Base-by-base conservation (phyloP, 345 rosid species). In the Pelargonium nanum region DNA sequence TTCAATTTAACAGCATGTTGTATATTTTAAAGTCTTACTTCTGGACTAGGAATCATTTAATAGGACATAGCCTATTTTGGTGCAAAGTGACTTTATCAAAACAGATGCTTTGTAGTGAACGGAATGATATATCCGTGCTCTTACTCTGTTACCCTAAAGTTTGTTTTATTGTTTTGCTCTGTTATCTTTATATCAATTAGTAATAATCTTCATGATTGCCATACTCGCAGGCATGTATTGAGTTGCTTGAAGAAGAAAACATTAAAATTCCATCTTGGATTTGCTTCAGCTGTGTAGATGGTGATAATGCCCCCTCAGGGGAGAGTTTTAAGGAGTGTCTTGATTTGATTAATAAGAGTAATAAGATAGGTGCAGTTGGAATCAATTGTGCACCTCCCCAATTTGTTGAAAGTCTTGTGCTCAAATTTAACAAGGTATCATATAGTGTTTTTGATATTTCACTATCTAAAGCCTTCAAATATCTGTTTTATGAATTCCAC, bases 351-450 rank as follows among this genome's bases (percentile, higher is more conserved):
- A 86, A 82, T 64, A 81, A 73, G 75, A 85, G 86, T 54, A 70
- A 72, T 63, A 80, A 75, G 73, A 78, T 91, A 24, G 61, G 55
- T 26, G 96, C 89, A 0, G 81, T 85, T 6, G 98, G 98, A 24
- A 88, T 91, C 26, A 91, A 88, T 62, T 88, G 96, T 24, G 86
- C 92, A 0, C 92, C 98, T 57, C 95, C 92, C 65, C 96, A 88
- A 1, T 88, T 85, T 63, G 72, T 86, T 12, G 81, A 83, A 64
- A 65, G 52, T 56, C 87, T 88, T 20, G 79, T 88, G 65, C 24
- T 66, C 63, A 72, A 80, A 74, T 85, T 91, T 58, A 77, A 75
- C 40, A 59, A 76, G 92, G 98, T 79, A 75, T 74, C 56, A 19
- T 45, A 1, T 22, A 26, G 13, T 16, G 13, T 16, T 5, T n/a